Conservation (phyloP, 2,329 filamentous ascomycete genomes). For the Trichoderma aggressivum region DNA sequence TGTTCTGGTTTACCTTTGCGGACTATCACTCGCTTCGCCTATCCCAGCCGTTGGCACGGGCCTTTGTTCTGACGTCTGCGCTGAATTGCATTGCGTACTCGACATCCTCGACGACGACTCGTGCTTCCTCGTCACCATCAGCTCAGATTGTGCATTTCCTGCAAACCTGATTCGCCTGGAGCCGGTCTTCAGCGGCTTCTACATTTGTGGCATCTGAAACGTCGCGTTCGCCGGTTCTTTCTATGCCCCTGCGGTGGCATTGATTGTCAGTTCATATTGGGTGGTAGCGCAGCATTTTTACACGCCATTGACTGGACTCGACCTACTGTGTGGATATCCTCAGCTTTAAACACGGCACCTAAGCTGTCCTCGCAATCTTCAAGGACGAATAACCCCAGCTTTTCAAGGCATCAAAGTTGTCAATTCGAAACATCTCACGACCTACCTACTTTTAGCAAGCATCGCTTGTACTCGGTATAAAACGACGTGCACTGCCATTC, state of each 20-base stretch:
- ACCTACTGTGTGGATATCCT: slow-evolving; percentile 1
- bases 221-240: not conserved
- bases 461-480: not conserved
- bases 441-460: not conserved
- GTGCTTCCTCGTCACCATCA: not conserved
- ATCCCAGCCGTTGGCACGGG: slow-evolving; percentile 13
- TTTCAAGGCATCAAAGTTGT: not conserved
- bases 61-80: not conserved
- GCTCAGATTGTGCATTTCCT: not conserved
- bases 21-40: slow-evolving; percentile 18
- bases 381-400: not conserved
- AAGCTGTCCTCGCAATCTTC: slow-evolving; percentile 5
- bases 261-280: not conserved
- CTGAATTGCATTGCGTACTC: not conserved
- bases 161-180: slow-evolving; percentile 14
- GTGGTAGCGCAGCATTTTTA: not conserved
- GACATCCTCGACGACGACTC: not conserved
- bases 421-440: not conserved
- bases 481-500: not conserved
- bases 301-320: not conserved
- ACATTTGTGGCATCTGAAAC: not conserved
- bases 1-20: slow-evolving; percentile 16
- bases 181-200: slow-evolving; percentile 22
- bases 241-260: not conserved
- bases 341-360: not conserved